Evolutionary conservation across 257 asterid species (phyloP).

Genomic region (Thymus mandschuricus): DNA sequence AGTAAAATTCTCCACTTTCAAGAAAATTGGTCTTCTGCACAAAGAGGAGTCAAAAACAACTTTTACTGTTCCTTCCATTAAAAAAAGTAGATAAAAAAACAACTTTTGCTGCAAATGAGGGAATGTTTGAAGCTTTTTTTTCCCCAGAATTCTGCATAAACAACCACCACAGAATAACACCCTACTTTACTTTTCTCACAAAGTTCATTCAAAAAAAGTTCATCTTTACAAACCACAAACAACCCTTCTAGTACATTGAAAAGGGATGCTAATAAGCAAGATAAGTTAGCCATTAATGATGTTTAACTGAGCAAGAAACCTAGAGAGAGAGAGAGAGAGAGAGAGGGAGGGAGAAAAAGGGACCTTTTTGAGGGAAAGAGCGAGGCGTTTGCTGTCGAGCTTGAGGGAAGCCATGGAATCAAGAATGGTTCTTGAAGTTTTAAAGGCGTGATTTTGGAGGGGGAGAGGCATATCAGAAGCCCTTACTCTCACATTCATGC

Average conservation of each 20-base stretch:
- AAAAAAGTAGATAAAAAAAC: not conserved
- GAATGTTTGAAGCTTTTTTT: slow-evolving; percentile 23
- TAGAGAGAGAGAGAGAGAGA: not conserved
- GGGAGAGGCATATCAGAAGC: slow-evolving; percentile 78
- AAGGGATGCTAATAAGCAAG: not conserved
- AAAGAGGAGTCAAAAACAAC: slow-evolving; percentile 23
- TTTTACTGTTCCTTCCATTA: not conserved
- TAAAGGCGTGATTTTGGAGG: slow-evolving; percentile 76
- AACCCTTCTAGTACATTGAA: not conserved
- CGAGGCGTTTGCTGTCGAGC: slow-evolving; percentile 78
- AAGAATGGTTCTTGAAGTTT: slow-evolving; percentile 50
- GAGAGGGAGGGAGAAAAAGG: not conserved
- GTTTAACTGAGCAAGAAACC: not conserved
- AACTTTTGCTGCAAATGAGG: slow-evolving; percentile 6
- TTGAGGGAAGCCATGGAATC: slow-evolving; percentile 62
- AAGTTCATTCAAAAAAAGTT: too few relatives aligned
- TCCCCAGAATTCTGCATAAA: slow-evolving; percentile 20
- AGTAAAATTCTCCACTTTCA: not conserved
- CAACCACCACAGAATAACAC: slow-evolving; percentile 30
- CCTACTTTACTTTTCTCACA: slow-evolving; percentile 12
- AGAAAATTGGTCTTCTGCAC: slow-evolving; percentile 29
- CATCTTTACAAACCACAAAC: too few relatives aligned
- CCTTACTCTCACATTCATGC: slow-evolving; percentile 60
- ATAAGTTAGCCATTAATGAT: not conserved
- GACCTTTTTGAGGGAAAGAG: slow-evolving; percentile 87